phyloP scores from a whole-genome alignment of 2,329 filamentous ascomycete species.

The Ampelomyces quisqualis region DNA sequence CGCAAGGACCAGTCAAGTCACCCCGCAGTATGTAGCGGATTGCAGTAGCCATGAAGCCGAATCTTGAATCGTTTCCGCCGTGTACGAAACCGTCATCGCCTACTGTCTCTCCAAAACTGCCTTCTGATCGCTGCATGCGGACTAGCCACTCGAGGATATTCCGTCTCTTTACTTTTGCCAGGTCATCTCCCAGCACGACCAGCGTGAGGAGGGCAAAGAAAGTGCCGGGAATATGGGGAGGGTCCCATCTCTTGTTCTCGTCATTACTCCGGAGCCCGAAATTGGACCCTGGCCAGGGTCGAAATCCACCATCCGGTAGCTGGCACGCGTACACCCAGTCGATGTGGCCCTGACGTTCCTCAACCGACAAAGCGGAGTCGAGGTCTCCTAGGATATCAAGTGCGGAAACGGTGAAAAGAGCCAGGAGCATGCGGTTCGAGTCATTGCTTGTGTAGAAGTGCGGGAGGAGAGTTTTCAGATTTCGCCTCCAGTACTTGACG shows the following conservation, averaged over 20 bases:
- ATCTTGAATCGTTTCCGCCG: slow-evolving; percentile 81
- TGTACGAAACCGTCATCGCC: slow-evolving; percentile 62
- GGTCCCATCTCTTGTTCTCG: slow-evolving; percentile 63
- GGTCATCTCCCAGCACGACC: slow-evolving; percentile 63
- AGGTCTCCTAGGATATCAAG: slow-evolving; percentile 75
- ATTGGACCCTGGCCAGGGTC: slow-evolving; percentile 73
- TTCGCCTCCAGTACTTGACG: slow-evolving; percentile 89
- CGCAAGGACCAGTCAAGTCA: slow-evolving; percentile 52
- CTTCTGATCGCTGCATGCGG: slow-evolving; percentile 75
- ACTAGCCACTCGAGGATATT: slow-evolving; percentile 73
- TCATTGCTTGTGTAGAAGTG: slow-evolving; percentile 83
- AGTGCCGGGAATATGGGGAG: slow-evolving; percentile 82
- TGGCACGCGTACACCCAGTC: slow-evolving; percentile 86
- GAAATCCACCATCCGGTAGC: slow-evolving; percentile 83
- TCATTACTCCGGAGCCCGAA: slow-evolving; percentile 52
- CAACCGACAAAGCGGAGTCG: slow-evolving; percentile 53
- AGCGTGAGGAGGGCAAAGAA: slow-evolving; percentile 83
- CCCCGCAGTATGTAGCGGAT: slow-evolving; percentile 81
- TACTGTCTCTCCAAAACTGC: slow-evolving; percentile 86
- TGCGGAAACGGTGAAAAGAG: slow-evolving; percentile 84
- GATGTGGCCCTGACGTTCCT: slow-evolving; percentile 59
- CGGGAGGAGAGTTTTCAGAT: slow-evolving; percentile 78
- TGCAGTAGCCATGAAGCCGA: slow-evolving; percentile 80
- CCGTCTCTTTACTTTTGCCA: slow-evolving; percentile 63
- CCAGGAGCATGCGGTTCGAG: slow-evolving; percentile 84